phyloP scores from a whole-genome alignment of 768 basidiomycete species.

The Boletus rex-veris region DNA sequence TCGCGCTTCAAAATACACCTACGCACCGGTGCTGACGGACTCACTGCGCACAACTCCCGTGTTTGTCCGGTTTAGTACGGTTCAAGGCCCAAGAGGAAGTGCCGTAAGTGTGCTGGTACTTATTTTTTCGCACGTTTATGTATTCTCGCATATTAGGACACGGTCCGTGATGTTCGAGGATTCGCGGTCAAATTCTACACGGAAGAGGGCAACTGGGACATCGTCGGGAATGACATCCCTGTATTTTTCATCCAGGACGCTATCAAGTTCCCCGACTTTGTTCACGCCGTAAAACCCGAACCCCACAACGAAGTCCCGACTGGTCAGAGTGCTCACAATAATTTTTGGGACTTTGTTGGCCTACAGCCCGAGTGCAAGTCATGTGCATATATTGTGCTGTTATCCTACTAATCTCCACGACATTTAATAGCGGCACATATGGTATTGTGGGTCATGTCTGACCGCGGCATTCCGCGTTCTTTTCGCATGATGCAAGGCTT shows the following conservation, averaged over 20 bases:
- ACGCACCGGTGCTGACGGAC: conserved; percentile 69
- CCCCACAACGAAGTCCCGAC: conserved; percentile 78
- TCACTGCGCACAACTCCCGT: conserved; percentile 67
- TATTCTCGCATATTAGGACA: conserved; percentile 42
- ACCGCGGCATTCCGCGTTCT: conserved; percentile 81
- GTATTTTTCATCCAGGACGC: conserved; percentile 81
- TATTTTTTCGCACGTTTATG: neutral
- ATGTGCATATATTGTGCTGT: neutral
- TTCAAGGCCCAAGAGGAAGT: conserved; percentile 76
- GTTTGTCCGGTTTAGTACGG: conserved; percentile 85
- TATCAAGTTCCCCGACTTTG: conserved; percentile 82
- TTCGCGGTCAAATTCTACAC: conserved; percentile 87
- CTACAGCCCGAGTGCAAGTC: conserved; percentile 60
- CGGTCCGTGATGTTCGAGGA: conserved; percentile 82
- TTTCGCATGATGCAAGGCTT: conserved; percentile 89
- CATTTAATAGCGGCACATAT: conserved; percentile 54
- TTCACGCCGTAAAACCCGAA: conserved; percentile 85
- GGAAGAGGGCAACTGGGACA: conserved; percentile 80
- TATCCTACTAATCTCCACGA: conserved; percentile 12
- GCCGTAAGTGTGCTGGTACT: conserved; percentile 48
- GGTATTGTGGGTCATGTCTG: conserved; percentile 84
- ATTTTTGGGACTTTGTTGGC: conserved; percentile 83
- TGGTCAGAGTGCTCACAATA: conserved; percentile 73
- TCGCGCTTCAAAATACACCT: conserved; percentile 67
- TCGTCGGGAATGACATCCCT: conserved; percentile 82